Conservation (phyloP, 352 stramenopile species). For the Poterioochromonas sp. region DNA sequence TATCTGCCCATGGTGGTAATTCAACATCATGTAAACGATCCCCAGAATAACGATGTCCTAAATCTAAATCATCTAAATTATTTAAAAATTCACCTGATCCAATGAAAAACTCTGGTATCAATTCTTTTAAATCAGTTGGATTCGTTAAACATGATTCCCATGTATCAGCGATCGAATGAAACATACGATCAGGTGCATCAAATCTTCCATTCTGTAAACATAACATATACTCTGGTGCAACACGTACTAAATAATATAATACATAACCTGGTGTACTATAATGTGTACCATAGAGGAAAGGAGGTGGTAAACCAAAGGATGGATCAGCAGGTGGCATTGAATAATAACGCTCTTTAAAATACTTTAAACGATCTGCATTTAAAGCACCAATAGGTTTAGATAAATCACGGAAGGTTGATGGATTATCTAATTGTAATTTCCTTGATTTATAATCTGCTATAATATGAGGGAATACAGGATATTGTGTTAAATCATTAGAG, state of each 20-base stretch:
- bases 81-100: slow-evolving; percentile 58
- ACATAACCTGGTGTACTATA: slow-evolving; percentile 54
- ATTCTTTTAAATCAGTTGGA: slow-evolving; percentile 49
- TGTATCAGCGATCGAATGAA: slow-evolving; percentile 54
- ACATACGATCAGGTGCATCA: slow-evolving; percentile 69
- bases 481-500: slow-evolving; percentile 86
- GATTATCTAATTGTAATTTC: slow-evolving; percentile 55
- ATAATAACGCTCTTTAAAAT: slow-evolving; percentile 63
- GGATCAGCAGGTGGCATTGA: slow-evolving; percentile 60
- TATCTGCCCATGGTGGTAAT: slow-evolving; percentile 83
- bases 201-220: slow-evolving; percentile 66
- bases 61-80: slow-evolving; percentile 61
- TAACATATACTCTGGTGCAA: slow-evolving; percentile 63
- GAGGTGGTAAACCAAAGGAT: slow-evolving; percentile 41
- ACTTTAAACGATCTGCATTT: slow-evolving; percentile 63
- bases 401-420: slow-evolving; percentile 64
- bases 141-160: slow-evolving; percentile 60
- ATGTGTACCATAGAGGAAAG: slow-evolving; percentile 54
- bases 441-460: slow-evolving; percentile 80
- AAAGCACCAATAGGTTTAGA: slow-evolving; percentile 74
- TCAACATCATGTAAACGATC: slow-evolving; percentile 77
- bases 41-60: slow-evolving; percentile 63
- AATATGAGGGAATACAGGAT: slow-evolving; percentile 97
- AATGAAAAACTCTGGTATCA: slow-evolving; percentile 74
- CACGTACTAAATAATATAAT: slow-evolving; percentile 52